These are phyloP conservation scores for Adansonia digitata DNA, from an alignment of 345 rosid genomes.

Conservation along the genomic window DNA sequence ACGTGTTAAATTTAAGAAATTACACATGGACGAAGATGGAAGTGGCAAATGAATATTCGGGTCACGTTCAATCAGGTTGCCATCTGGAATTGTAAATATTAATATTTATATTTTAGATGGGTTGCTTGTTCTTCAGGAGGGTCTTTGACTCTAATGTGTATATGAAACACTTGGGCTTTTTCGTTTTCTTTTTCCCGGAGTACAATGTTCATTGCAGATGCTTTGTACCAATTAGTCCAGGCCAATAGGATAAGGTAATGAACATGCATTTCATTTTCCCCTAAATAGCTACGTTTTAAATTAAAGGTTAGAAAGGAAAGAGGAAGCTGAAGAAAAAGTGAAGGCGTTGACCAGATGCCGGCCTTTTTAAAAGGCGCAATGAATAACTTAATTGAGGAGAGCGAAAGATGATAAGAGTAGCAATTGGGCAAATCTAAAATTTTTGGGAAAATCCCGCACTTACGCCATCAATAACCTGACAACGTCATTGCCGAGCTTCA, in stretches of 20 bases:
- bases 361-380: neutral
- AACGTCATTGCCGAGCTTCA: neutral
- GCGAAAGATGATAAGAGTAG: neutral
- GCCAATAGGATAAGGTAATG: neutral
- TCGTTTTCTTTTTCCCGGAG: neutral
- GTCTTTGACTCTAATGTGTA: neutral
- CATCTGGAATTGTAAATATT: slow-evolving; percentile 36
- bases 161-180: neutral
- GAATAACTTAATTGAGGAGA: neutral
- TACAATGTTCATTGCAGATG: neutral
- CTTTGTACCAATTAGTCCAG: neutral
- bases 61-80: slow-evolving; percentile 66
- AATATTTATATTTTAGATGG: neutral
- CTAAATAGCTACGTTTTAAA: neutral
- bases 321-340: neutral
- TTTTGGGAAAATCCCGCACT: neutral
- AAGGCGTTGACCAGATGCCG: neutral
- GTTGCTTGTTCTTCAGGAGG: neutral
- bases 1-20: slow-evolving; percentile 28
- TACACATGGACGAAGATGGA: slow-evolving; percentile 45
- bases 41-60: slow-evolving; percentile 27
- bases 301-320: neutral
- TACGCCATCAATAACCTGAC: neutral
- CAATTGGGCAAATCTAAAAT: neutral
- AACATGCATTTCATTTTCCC: neutral